phyloP scores from a whole-genome alignment of 108 stramenopile genomes.

The Ochromonas danica region DNA sequence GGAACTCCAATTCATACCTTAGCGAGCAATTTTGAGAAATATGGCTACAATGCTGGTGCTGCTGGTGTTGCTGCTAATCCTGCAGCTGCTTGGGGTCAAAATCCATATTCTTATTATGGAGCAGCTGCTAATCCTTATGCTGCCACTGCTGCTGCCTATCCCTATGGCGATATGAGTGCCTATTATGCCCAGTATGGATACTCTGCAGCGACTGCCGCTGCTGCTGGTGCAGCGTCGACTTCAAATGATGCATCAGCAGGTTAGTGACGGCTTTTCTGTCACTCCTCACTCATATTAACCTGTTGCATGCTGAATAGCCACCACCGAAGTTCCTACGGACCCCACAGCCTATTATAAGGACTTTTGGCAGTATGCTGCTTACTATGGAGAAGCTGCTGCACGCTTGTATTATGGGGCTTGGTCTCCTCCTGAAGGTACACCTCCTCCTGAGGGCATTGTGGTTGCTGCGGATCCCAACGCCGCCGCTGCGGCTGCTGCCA shows the following conservation, averaged over 20 bases:
- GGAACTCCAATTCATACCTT: slow-evolving; percentile 37
- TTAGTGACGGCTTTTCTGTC: background rate
- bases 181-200: too few species aligned
- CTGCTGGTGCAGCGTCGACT: slow-evolving; percentile 38
- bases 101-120: background rate
- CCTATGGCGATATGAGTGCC: too few species aligned
- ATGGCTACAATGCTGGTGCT: slow-evolving; percentile 36
- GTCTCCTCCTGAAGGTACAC: slow-evolving; percentile 54
- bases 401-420: slow-evolving; percentile 54
- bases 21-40: slow-evolving; percentile 42
- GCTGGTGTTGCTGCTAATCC: slow-evolving; percentile 44
- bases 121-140: slow-evolving; percentile 43
- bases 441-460: slow-evolving; percentile 51
- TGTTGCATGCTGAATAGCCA: too few species aligned
- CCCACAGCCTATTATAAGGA: slow-evolving; percentile 40
- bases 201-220: slow-evolving; percentile 35
- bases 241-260: slow-evolving; percentile 37
- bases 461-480: slow-evolving; percentile 45
- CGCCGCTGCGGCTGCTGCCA: background rate
- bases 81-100: slow-evolving; percentile 10
- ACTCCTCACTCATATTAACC: too few species aligned
- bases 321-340: slow-evolving; percentile 7
- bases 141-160: slow-evolving; percentile 44
- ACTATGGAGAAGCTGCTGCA: slow-evolving; percentile 56
- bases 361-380: slow-evolving; percentile 58